phyloP scores from a whole-genome alignment of 768 basidiomycete species.

The Amanita subjunquillea region DNA sequence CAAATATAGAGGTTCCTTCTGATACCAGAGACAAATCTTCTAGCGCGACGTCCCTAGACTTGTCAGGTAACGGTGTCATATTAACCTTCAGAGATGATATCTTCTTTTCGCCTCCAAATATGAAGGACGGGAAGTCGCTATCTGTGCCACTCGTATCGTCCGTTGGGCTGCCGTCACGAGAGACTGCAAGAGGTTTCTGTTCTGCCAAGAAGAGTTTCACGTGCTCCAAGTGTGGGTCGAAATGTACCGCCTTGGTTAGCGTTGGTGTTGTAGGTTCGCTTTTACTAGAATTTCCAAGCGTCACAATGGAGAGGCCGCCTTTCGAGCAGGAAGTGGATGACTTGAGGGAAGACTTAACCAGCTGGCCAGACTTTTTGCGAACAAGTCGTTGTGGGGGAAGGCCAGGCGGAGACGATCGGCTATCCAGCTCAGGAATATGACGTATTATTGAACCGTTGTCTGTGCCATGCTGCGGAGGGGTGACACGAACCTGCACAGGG shows the following conservation, averaged over 20 bases:
- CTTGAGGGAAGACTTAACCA: constrained; percentile 88
- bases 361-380: constrained; percentile 91
- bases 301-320: constrained; percentile 42
- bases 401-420: constrained; percentile 13
- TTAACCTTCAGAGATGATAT: constrained; percentile 50
- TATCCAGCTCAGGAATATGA: constrained; percentile 7
- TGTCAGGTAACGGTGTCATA: constrained; percentile 39
- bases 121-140: constrained; percentile 62
- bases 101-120: constrained; percentile 36
- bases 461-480: constrained; percentile 21
- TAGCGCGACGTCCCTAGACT: constrained; percentile 37
- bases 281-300: constrained; percentile 37
- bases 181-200: constrained; percentile 92
- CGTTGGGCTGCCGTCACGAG: constrained; percentile 81
- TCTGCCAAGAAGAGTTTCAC: constrained; percentile 92
- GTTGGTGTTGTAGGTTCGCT: constrained; percentile 80
- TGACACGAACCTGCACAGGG: constrained; percentile 30
- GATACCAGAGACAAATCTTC: constrained; percentile 43
- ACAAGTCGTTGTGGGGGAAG: constrained; percentile 34
- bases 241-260: constrained; percentile 79
- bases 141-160: constrained; percentile 77
- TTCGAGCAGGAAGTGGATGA: constrained; percentile 43
- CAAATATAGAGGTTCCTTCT: constrained; percentile 50
- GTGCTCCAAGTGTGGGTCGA: constrained; percentile 84
- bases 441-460: constrained; percentile 16